A percentile compares a stretch with the other conserved stretches of the same genome.
Conservation (phyloP, 306 rosid species). For the Begonia loranthoides region DNA sequence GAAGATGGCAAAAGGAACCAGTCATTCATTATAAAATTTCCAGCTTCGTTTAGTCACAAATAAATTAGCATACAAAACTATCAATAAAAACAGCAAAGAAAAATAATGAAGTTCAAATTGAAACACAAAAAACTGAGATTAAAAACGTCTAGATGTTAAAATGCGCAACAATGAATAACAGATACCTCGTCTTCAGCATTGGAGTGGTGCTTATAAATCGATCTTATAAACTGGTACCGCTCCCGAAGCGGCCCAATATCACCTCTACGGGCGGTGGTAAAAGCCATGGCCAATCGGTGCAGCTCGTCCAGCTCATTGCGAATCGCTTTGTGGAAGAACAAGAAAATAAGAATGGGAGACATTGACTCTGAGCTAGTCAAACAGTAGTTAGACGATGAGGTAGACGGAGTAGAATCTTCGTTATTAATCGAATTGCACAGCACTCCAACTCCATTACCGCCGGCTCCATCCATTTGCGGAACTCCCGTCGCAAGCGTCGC, state of each 20-base stretch:
- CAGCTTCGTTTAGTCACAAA: no score
- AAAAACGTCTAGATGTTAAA: background rate
- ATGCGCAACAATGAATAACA: constrained; percentile 9
- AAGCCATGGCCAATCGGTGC: constrained; percentile 72
- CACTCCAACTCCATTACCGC: constrained; percentile 40
- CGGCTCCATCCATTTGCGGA: constrained; percentile 37
- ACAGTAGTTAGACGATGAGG: constrained; percentile 18
- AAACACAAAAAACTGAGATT: background rate
- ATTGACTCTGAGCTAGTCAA: constrained; percentile 34
- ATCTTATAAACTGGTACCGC: constrained; percentile 69
- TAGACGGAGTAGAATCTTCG: constrained; percentile 34
- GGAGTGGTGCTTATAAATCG: constrained; percentile 84
- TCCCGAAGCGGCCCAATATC: constrained; percentile 58
- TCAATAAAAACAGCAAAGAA: background rate
- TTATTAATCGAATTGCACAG: constrained; percentile 45
- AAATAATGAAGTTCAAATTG: constrained; percentile 1
- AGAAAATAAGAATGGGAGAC: constrained; percentile 81
- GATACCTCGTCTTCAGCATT: constrained; percentile 98
- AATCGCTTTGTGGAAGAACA: constrained; percentile 79
- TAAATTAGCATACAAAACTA: no score
- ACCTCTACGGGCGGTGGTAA: constrained; percentile 58
- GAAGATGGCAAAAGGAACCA: no score
- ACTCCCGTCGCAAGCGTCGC: constrained; percentile 60
- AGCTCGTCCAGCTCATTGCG: constrained; percentile 84
- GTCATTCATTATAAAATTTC: no score